These are phyloP conservation scores for Tylopilus sp. DNA, from an alignment of 768 basidiomycete species.

Conservation along the genomic window DNA sequence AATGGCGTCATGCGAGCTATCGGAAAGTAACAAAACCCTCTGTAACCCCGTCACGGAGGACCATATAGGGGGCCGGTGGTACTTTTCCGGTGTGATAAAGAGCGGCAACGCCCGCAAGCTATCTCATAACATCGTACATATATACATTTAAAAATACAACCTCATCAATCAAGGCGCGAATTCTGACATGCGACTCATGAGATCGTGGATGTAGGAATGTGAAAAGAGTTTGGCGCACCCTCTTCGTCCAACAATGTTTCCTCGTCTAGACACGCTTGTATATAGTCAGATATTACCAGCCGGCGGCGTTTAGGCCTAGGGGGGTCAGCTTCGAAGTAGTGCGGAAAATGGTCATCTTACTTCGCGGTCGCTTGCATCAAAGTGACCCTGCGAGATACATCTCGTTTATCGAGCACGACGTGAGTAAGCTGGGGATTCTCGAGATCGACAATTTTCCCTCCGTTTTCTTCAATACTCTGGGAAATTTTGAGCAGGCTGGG, in stretches of 20 bases:
- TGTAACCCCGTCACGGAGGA: background rate
- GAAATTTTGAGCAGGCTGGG: conserved; percentile 54
- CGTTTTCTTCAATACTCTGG: conserved; percentile 57
- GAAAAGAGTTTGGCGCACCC: conserved; percentile 34
- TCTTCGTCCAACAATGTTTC: conserved; percentile 82
- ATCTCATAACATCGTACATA: background rate
- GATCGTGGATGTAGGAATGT: background rate
- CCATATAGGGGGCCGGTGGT: background rate
- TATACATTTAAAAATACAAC: background rate
- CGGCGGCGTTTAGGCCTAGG: conserved; percentile 76
- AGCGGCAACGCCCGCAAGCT: background rate
- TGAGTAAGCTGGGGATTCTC: conserved; percentile 83
- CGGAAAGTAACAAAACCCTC: background rate
- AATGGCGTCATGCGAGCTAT: background rate
- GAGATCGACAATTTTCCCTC: conserved; percentile 68
- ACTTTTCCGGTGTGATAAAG: background rate
- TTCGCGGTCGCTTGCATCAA: conserved; percentile 69
- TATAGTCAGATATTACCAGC: conserved; percentile 73
- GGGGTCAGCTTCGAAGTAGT: conserved; percentile 8
- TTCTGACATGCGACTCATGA: conserved; percentile 15
- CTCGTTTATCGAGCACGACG: conserved; percentile 79
- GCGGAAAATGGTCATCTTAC: conserved; percentile 40
- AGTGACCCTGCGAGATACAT: conserved; percentile 66
- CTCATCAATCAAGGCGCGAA: conserved; percentile 21
- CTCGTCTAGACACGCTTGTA: conserved; percentile 79